Evolutionary conservation across 495 filamentous ascomycete species (phyloP).

Genomic region (Xylaria longipes): DNA sequence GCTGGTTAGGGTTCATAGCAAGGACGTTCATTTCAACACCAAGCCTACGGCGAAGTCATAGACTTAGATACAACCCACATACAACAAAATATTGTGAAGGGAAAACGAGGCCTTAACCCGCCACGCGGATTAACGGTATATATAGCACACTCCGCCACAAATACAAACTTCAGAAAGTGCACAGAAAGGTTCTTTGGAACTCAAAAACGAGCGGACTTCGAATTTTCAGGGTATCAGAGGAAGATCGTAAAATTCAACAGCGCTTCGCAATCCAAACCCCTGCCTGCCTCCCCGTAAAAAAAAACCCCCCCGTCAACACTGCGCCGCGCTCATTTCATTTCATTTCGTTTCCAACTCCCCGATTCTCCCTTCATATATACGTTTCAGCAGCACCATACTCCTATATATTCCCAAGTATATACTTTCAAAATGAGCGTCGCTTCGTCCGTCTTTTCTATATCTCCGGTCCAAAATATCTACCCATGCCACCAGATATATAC

Average conservation of each 20-base stretch:
- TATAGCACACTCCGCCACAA: no score
- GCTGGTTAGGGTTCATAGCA: no score
- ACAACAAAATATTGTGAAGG: no score
- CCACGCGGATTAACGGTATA: no score
- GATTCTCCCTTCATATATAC: background rate
- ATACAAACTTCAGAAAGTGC: background rate
- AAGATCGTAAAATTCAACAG: background rate
- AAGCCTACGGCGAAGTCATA: no score
- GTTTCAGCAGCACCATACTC: background rate
- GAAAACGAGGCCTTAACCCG: no score
- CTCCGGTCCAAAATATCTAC: background rate
- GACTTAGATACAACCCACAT: no score
- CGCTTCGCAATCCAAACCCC: background rate
- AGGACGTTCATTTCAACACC: no score
- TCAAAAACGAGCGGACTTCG: background rate
- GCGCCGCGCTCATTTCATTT: background rate
- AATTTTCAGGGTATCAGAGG: background rate
- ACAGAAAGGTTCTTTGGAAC: background rate
- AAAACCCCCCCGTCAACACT: background rate
- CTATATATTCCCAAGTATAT: background rate
- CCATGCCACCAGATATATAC: slow-evolving; percentile 1
- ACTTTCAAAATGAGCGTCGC: background rate
- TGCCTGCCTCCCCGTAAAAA: background rate
- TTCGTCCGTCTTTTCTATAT: background rate
- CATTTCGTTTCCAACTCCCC: background rate